phyloP scores from a whole-genome alignment of 305 asterid genomes.

The Solanum chacoense region DNA sequence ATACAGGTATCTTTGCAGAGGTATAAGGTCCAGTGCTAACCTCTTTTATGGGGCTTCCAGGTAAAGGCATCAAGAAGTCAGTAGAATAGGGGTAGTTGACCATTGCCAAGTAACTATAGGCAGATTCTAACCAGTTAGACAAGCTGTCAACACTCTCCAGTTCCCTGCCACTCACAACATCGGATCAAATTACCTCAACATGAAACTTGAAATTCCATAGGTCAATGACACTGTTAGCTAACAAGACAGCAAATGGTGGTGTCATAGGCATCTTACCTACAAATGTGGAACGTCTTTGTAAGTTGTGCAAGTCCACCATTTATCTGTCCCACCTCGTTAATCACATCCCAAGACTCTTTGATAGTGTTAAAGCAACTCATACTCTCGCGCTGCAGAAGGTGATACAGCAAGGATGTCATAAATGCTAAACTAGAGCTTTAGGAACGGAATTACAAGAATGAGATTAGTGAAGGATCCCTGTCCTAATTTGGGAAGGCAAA shows the following conservation, averaged over 20 bases:
- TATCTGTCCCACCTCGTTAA: conserved; percentile 41
- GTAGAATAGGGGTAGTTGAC: conserved; percentile 78
- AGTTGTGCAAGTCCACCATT: conserved; percentile 52
- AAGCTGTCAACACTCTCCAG: conserved; percentile 58
- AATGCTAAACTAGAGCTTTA: background rate
- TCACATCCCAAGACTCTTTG: conserved; percentile 67
- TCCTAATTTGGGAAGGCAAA: background rate
- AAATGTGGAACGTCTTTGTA: conserved; percentile 48
- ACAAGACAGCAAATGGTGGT: background rate
- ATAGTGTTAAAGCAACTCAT: conserved; percentile 62
- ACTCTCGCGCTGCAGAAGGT: conserved; percentile 54
- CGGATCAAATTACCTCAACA: background rate
- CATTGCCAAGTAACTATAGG: conserved; percentile 92
- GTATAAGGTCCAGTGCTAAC: conserved; percentile 19
- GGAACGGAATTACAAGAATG: background rate
- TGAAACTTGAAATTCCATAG: background rate
- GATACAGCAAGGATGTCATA: background rate
- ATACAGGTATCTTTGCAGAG: background rate
- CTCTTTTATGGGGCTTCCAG: conserved; percentile 84
- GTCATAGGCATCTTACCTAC: conserved; percentile 37
- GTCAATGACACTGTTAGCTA: background rate
- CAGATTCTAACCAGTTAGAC: conserved; percentile 56
- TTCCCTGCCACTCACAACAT: conserved; percentile 41
- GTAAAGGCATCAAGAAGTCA: conserved; percentile 89
- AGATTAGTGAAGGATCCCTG: background rate